Evolutionary conservation across 2,329 filamentous ascomycete species (phyloP).

Genomic region (Apiospora pterosperma): DNA sequence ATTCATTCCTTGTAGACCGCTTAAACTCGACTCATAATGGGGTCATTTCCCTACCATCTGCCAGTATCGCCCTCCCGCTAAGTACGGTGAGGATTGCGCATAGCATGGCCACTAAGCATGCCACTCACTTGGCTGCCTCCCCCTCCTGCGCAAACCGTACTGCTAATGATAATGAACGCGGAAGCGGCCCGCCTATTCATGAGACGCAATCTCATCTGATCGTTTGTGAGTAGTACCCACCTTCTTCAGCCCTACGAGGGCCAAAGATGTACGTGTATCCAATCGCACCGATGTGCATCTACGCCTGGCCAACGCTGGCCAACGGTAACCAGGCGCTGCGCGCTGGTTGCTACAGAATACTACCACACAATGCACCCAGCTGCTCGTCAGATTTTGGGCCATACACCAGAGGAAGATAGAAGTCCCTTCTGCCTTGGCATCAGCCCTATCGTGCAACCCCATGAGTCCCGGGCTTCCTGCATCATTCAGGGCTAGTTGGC

Average conservation of each 20-base stretch:
- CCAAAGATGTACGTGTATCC: conserved; percentile 6
- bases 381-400: conserved; percentile 1
- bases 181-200: neutral
- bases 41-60: neutral
- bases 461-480: neutral
- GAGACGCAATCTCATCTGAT: neutral
- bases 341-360: neutral
- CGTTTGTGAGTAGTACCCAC: conserved; percentile 3
- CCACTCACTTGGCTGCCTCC: neutral
- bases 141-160: neutral
- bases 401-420: neutral
- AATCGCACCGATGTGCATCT: neutral
- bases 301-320: neutral
- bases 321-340: neutral
- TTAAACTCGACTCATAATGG: neutral
- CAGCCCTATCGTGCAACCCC: conserved; percentile 1
- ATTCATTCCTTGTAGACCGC: neutral
- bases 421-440: neutral
- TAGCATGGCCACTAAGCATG: neutral
- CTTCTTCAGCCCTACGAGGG: conserved; percentile 10
- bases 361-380: neutral
- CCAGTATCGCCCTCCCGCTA: neutral
- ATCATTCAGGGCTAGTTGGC: neutral
- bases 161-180: neutral
- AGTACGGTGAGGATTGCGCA: neutral